Evolutionary conservation across 306 rosid genomes (phyloP), one percentile per base, ranked within the genome.

Genomic region (Adenanthera pavonina): DNA sequence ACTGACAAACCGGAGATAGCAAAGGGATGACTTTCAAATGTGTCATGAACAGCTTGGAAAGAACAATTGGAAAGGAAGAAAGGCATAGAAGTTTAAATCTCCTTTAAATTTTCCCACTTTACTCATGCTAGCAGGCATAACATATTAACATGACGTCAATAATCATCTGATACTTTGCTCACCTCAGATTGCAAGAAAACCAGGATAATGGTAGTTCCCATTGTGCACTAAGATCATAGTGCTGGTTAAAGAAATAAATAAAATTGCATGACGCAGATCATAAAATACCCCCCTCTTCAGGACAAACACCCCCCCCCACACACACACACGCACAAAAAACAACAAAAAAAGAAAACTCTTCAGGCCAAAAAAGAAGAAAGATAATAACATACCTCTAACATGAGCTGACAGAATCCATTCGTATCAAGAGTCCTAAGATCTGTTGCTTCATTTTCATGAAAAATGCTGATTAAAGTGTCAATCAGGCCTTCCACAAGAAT

Each of bases 401-500:
- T 96, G 78, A 96, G 94, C 86, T 96, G 99, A 86, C 98, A 92
- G 84, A 96, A 96, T 72, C 98, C 98, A 86, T 92, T 91, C 72
- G 93, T 80, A 78, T 96, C 99, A 15, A 93, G 94, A 46, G 83
- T 87, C 84, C 90, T 87, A 36, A 96, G 92, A 83, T 96, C 97
- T 35, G 66, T 80, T 41, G 73, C 74, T 85, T 90, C 90, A 81
- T 91, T 89, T 86, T 96, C 99, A 65, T 92, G 90, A 79, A 93
- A 92, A 76, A 96, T 86, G 88, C 97, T 93, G 86, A 96, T 94
- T 61, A 96, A 91, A 6, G 98, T 96, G 84, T 96, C 99, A 84
- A 96, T 92, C 74, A 96, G 91, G 67, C 99, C 99, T 89, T 96
- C 99, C 74, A 93, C 95, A 59, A 93, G 99, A 86, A 92, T 96